Percentiles rank a stretch among this genome's conserved stretches.
Conservation (phyloP, 1,139 yeast species). For the Sporopachydermia cereana region DNA sequence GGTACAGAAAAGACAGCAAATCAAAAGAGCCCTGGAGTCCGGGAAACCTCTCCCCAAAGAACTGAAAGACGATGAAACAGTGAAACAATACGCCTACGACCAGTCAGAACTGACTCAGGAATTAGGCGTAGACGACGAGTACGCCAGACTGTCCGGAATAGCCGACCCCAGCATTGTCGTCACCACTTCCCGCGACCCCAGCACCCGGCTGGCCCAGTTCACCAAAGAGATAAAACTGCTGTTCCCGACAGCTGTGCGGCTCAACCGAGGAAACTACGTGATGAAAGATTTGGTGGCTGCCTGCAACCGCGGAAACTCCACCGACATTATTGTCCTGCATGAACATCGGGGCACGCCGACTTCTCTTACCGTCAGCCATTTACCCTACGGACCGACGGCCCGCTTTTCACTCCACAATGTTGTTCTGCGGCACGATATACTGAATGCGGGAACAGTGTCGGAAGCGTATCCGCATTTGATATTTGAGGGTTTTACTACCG, state of each 20-base stretch:
- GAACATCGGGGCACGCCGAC: constrained; percentile 99
- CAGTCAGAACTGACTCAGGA: constrained; percentile 42
- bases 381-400: constrained; percentile 97
- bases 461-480: constrained; percentile 92
- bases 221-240: constrained; percentile 83
- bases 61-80: constrained; percentile 70
- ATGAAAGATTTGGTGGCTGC: constrained; percentile 79
- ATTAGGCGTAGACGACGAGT: constrained; percentile 69
- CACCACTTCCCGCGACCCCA: constrained; percentile 89
- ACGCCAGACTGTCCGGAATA: constrained; percentile 75
- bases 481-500: constrained; percentile 81
- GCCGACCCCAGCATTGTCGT: constrained; percentile 88
- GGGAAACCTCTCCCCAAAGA: constrained; percentile 89
- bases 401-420: constrained; percentile 92
- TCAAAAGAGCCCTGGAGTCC: constrained; percentile 79
- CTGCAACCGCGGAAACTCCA: constrained; percentile 62
- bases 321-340: constrained; percentile 77
- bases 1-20: constrained; percentile 75
- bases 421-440: constrained; percentile 83
- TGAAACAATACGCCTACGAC: constrained; percentile 75
- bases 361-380: constrained; percentile 81
- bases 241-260: constrained; percentile 80
- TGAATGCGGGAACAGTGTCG: constrained; percentile 75
- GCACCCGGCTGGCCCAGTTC: constrained; percentile 74
- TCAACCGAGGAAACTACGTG: constrained; percentile 88